phyloP scores from a whole-genome alignment of 2,329 filamentous ascomycete genomes.

The Fonsecaea erecta region DNA sequence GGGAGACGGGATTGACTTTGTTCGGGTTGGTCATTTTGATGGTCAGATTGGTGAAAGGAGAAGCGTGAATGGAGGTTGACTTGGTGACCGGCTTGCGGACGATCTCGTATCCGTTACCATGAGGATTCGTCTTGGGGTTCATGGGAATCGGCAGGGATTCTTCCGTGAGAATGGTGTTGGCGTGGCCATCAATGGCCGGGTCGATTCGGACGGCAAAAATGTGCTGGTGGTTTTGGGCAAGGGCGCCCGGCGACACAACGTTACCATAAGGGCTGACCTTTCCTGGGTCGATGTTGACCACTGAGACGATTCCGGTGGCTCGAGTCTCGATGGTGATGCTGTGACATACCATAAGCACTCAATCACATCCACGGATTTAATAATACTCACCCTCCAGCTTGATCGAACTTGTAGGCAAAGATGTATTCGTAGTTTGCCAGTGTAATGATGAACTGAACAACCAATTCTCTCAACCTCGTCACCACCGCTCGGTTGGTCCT shows the following conservation, averaged over 20 bases:
- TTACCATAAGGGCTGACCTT: slow-evolving; percentile 63
- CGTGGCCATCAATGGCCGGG: slow-evolving; percentile 63
- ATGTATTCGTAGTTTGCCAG: slow-evolving; percentile 74
- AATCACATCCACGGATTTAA: background rate
- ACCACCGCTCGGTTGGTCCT: slow-evolving; percentile 66
- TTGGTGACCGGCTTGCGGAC: slow-evolving; percentile 54
- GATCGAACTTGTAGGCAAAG: slow-evolving; percentile 67
- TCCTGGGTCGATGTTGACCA: slow-evolving; percentile 63
- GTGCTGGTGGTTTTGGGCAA: slow-evolving; percentile 73
- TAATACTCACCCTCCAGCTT: slow-evolving; percentile 56
- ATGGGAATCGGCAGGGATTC: slow-evolving; percentile 57
- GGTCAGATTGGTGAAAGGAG: slow-evolving; percentile 52
- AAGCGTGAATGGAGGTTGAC: slow-evolving; percentile 58
- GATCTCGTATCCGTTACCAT: slow-evolving; percentile 65
- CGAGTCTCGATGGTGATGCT: slow-evolving; percentile 63
- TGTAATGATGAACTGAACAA: slow-evolving; percentile 70
- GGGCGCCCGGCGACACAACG: slow-evolving; percentile 65
- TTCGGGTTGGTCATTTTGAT: slow-evolving; percentile 57
- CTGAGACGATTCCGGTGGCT: slow-evolving; percentile 69
- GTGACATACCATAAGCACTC: slow-evolving; percentile 3
- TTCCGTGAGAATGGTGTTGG: slow-evolving; percentile 60
- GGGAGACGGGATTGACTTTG: slow-evolving; percentile 49
- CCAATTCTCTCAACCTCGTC: slow-evolving; percentile 64
- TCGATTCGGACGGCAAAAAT: slow-evolving; percentile 70
- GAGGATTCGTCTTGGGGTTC: slow-evolving; percentile 62